Evolutionary conservation across 805 yeast species (phyloP), one percentile per base, ranked within the genome.

Genomic region (Jamesozyma gamospora): DNA sequence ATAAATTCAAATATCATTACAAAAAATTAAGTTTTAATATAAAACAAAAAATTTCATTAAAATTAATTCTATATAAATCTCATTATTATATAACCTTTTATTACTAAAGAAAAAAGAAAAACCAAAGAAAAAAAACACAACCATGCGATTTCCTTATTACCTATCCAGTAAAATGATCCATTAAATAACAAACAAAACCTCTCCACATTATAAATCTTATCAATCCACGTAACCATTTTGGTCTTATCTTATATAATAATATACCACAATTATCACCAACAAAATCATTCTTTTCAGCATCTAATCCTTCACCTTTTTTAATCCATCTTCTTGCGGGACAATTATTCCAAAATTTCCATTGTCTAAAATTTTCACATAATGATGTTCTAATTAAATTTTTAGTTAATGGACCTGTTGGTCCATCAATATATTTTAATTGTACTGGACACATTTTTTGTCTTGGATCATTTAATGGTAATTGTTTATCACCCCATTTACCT

Each of bases 401-500:
- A 40, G 70, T 67, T 38, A 92, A 59, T 1, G 98, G 98, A 0
- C 98, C 98, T 1, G 73, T 65, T 2, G 98, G 98, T 0, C 98
- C 98, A 52, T 83, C 88, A 37, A 92, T 87, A 57, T 82, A 85
- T 48, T 77, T 75, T 83, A 88, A 83, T 49, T 92, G 95, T 55
- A 84, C 86, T 2, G 92, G 79, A 45, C 87, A 82, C 78, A 88
- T 82, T 43, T 67, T 72, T 57, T 92, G 97, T 45, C 97, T 69
- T 8, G 81, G 75, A 57, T 92, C 97, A 0, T 60, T 54, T 15
- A 77, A 70, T 1, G 69, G 62, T 28, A 90, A 64, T 52, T 79
- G 75, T 43, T 71, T 71, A 60, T 90, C 94, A 4, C 98, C 98
- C 98, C 98, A 90, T 42, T 72, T 79, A 0, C 97, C 98, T 11